These are phyloP conservation scores for Kurtzmaniella fragi DNA, from an alignment of 805 yeast genomes.

Conservation along the genomic window DNA sequence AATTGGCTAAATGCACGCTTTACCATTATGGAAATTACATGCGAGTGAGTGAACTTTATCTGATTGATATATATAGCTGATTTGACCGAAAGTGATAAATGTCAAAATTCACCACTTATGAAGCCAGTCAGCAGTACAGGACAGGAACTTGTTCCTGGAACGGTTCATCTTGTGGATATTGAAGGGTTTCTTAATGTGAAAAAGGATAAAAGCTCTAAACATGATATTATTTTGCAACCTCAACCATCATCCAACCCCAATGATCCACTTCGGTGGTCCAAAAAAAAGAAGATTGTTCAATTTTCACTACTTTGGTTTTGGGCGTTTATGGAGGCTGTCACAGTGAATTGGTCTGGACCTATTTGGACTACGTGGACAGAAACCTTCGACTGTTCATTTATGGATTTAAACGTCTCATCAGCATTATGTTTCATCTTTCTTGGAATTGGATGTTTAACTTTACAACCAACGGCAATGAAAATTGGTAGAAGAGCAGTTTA, in stretches of 20 bases:
- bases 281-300: slow-evolving; percentile 23
- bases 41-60: no score
- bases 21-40: no score
- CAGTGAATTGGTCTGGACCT: slow-evolving; percentile 22
- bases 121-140: no score
- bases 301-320: slow-evolving; percentile 23
- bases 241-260: slow-evolving; percentile 29
- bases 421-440: slow-evolving; percentile 27
- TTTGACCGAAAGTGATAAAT: no score
- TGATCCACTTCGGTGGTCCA: slow-evolving; percentile 34
- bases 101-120: no score
- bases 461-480: slow-evolving; percentile 33
- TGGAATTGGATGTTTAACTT: slow-evolving; percentile 29
- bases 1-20: no score
- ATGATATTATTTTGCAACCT: slow-evolving; percentile 27
- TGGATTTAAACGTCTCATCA: slow-evolving; percentile 17
- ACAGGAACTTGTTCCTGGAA: slow-evolving; percentile 43
- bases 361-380: slow-evolving; percentile 22
- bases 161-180: slow-evolving; percentile 44
- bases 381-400: slow-evolving; percentile 18
- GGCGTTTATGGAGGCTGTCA: slow-evolving; percentile 20
- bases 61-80: no score
- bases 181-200: slow-evolving; percentile 26
- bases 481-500: slow-evolving; percentile 26
- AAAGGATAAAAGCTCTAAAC: slow-evolving; percentile 10